Evolutionary conservation across 2,329 filamentous ascomycete species (phyloP), one percentile per base, ranked within the genome.

Genomic region (Penicillium freii): DNA sequence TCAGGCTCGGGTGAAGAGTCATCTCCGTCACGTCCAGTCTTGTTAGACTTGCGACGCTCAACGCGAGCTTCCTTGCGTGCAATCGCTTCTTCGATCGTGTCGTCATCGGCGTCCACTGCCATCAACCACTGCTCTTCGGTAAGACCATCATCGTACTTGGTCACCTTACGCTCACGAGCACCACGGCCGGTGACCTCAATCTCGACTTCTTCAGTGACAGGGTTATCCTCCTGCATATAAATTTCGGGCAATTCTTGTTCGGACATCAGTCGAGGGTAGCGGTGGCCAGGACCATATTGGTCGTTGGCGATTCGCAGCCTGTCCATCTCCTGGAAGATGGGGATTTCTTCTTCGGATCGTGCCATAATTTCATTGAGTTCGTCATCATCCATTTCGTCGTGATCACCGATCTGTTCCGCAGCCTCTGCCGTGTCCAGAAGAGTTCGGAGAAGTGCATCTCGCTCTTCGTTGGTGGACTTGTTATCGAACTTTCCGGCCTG

Each of bases 401-500:
- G 90, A 62, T 96, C 92, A 56, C 90, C 88, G 8, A 92, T 86
- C 58, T 80, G 82, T 42, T 88, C 86, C 2, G 84, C 84, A 38
- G 82, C 83, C 69, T 88, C 86, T 4, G 86, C 86, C 58, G 88
- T 89, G 74, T 99, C 94, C 59, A 99, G 82, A 70, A 99, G 86
- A 48, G 95, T 95, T 69, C 94, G 87, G 66, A 99, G 81, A 85
- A 99, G 93, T 43, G 94, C 93, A 71, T 99, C 94, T 82, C 94
- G 91, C 76, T 99, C 94, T 54, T 96, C 96, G 73, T 97, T 94
- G 0, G 94, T 97, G 1, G 94, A 99, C 73, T 97, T 99, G 80
- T 99, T 97, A 68, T 99, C 94, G 79, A 99, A 99, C 73, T 96
- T 95, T 86, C 94, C 94, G 58, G 94, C 94, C 74, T 99, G 94